phyloP scores from a whole-genome alignment of 2,329 filamentous ascomycete species.

The Pezicula radicicola region DNA sequence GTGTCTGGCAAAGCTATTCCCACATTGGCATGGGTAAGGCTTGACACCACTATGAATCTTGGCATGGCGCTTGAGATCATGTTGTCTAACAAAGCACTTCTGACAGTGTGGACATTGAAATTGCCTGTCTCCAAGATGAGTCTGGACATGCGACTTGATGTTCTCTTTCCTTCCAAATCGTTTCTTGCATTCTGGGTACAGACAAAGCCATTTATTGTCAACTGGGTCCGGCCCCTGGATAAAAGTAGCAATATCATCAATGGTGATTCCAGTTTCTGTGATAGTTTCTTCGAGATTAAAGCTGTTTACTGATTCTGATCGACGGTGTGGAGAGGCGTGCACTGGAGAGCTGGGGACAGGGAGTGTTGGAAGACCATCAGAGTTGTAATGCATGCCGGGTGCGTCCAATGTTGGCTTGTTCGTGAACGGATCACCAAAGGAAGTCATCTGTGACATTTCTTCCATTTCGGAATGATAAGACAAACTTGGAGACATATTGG shows the following conservation, averaged over 20 bases:
- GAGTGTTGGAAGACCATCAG: conserved; percentile 11
- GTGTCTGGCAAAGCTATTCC: conserved; percentile 91
- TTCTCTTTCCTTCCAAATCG: conserved; percentile 97
- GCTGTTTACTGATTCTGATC: conserved; percentile 56
- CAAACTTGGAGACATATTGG: conserved; percentile 39
- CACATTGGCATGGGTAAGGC: conserved; percentile 91
- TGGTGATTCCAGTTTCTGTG: conserved; percentile 78
- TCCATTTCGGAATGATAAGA: conserved; percentile 47
- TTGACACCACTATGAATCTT: conserved; percentile 98
- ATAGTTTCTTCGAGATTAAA: conserved; percentile 65
- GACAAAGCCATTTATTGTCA: conserved; percentile 78
- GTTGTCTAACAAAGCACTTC: conserved; percentile 95
- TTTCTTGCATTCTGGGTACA: conserved; percentile 78
- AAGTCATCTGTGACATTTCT: conserved; percentile 44
- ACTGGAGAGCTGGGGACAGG: conserved; percentile 13
- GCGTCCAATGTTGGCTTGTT: conserved; percentile 38
- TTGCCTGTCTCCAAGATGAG: conserved; percentile 92
- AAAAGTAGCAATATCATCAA: conserved; percentile 77
- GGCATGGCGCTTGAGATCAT: conserved; percentile 94
- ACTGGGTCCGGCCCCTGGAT: conserved; percentile 68
- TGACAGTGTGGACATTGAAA: conserved; percentile 90
- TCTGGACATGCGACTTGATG: conserved; percentile 97
- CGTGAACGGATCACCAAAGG: conserved; percentile 41
- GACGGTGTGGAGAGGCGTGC: conserved; percentile 40
- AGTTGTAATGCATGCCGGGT: conserved; percentile 14